Conservation (phyloP, 768 basidiomycete species). For the Suillus discolor region DNA sequence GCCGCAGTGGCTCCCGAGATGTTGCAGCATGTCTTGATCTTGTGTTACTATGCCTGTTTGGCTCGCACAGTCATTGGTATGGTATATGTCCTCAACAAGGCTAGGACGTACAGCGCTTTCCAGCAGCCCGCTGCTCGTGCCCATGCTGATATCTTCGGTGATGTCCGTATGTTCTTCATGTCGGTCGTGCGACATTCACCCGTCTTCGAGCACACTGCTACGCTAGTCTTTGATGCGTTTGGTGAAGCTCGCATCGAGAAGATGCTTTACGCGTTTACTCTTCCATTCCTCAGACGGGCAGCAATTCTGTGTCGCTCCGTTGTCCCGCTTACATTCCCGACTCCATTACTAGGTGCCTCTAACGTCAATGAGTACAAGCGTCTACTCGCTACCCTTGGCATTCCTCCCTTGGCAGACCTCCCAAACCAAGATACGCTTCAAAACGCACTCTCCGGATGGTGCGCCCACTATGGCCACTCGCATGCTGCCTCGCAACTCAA, state of each 20-base stretch:
- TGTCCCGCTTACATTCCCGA: conserved; percentile 63
- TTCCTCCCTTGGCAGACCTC: conserved; percentile 78
- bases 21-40: conserved; percentile 82
- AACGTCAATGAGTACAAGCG: conserved; percentile 77
- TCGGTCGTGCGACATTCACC: conserved; percentile 89
- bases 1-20: conserved; percentile 90
- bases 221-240: conserved; percentile 75
- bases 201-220: conserved; percentile 83
- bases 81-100: conserved; percentile 79
- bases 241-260: conserved; percentile 86
- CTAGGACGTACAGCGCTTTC: conserved; percentile 52
- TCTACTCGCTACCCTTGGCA: conserved; percentile 71
- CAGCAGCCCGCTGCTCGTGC: conserved; percentile 44
- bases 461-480: conserved; percentile 83
- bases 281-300: conserved; percentile 89
- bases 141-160: conserved; percentile 78
- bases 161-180: conserved; percentile 88
- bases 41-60: conserved; percentile 89
- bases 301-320: conserved; percentile 83
- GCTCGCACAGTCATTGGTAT: conserved; percentile 85
- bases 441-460: conserved; percentile 88
- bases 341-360: conserved; percentile 40
- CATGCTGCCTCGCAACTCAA: conserved; percentile 79
- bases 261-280: conserved; percentile 81
- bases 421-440: conserved; percentile 87